These are phyloP conservation scores for Spatholobus suberectus DNA, from an alignment of 306 rosid genomes.

Conservation along the genomic window DNA sequence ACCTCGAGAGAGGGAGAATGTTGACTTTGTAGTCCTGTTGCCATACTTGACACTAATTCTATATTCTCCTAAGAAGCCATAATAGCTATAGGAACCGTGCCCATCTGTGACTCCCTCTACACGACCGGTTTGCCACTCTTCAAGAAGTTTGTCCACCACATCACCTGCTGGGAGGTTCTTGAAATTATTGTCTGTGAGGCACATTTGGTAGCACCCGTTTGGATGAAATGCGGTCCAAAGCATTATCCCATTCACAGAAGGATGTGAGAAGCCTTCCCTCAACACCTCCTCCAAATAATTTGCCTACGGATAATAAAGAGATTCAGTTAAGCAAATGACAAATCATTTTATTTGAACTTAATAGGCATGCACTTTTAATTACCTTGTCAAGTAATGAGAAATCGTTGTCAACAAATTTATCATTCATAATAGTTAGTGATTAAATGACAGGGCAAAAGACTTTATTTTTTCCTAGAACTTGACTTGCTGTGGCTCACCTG, in stretches of 20 bases:
- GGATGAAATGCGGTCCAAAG: constrained; percentile 88
- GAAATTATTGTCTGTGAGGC: constrained; percentile 72
- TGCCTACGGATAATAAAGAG: constrained; percentile 48
- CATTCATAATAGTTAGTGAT: no score
- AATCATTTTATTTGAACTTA: no score
- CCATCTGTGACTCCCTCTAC: constrained; percentile 60
- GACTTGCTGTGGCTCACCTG: constrained; percentile 59
- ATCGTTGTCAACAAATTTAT: no score
- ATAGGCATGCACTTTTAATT: no score
- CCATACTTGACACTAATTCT: constrained; percentile 47
- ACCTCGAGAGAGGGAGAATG: constrained; percentile 63
- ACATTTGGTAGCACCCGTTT: constrained; percentile 89
- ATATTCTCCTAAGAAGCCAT: constrained; percentile 88
- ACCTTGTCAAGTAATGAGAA: no score
- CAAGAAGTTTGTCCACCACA: constrained; percentile 75
- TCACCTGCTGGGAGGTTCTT: constrained; percentile 83
- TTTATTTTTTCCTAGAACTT: background rate
- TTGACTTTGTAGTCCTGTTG: constrained; percentile 59
- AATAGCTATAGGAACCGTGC: constrained; percentile 78
- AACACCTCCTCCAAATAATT: constrained; percentile 73
- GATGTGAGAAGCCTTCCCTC: constrained; percentile 90
- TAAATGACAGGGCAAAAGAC: no score
- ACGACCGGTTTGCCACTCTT: constrained; percentile 70
- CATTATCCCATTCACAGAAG: constrained; percentile 85
- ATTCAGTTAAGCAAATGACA: background rate